Evolutionary conservation across 1,139 yeast genomes (phyloP), one percentile per base, ranked within the genome.

Genomic region (Sugiyamaella sp.): DNA sequence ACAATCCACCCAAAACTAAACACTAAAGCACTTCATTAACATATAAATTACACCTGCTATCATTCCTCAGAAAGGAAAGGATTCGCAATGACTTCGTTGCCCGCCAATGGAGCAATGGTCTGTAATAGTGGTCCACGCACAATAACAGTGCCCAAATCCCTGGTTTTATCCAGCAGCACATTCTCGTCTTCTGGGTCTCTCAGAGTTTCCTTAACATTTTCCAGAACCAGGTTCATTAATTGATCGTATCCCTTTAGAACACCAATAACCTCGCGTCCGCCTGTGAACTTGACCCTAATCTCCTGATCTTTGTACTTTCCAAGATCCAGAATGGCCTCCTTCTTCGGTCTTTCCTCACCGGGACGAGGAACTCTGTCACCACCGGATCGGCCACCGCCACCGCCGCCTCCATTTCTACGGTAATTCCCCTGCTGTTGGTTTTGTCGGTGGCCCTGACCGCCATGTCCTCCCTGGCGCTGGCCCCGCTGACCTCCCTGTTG

Each of bases 161-260:
- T 80, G 1, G 87, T 83, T 59, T 82, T 72, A 40, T 76, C 76
- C 50, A 75, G 69, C 12, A 74, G 67, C 9, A 73, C 72, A 5
- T 80, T 77, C 27, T 78, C 84, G 58, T 85, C 89, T 50, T 82
- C 85, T 16, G 84, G 80, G 59, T 85, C 90, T 46, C 66, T 59
- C 32, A 67, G 57, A 1, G 67, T 61, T 69, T 93, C 97, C 46
- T 79, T 78, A 10, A 88, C 91, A 45, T 90, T 85, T 64, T 90
- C 97, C 62, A 93, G 79, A 6, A 93, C 98, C 63, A 93, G 77
- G 72, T 93, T 93, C 95, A 91, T 86, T 70, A 90, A 78, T 70
- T 88, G 95, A 69, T 93, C 99, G 68, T 80, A 90, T 17, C 99
- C 98, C 65, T 87, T 89, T 63, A 93, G 78, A 0, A 75, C 73